These are phyloP conservation scores for Tulasnella sp. DNA, from an alignment of 768 basidiomycete genomes.

Conservation along the genomic window DNA sequence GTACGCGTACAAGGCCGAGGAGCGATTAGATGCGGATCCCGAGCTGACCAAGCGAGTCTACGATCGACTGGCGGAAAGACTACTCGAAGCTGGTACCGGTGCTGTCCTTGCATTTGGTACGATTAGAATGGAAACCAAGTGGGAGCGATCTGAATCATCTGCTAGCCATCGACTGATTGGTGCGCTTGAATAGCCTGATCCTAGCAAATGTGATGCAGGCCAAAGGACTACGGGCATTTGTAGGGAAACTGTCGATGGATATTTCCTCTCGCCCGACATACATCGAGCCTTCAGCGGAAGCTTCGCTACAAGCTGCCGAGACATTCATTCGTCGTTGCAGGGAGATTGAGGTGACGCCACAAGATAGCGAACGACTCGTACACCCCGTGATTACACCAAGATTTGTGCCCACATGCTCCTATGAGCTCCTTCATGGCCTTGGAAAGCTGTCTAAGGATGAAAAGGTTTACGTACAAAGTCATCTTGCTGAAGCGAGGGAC, in stretches of 20 bases:
- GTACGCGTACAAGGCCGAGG: constrained; percentile 77
- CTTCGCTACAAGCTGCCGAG: constrained; percentile 39
- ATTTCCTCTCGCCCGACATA: constrained; percentile 61
- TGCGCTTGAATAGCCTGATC: constrained; percentile 46
- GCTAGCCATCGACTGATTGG: background rate
- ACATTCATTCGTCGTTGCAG: constrained; percentile 47
- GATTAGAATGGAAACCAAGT: constrained; percentile 76
- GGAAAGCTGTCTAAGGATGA: constrained; percentile 39
- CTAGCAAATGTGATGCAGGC: constrained; percentile 63
- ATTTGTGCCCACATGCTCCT: constrained; percentile 80
- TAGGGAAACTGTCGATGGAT: constrained; percentile 92
- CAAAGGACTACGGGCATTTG: constrained; percentile 62
- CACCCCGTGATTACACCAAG: constrained; percentile 81
- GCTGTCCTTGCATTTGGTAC: constrained; percentile 74
- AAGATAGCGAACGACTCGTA: constrained; percentile 41
- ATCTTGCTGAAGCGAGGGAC: constrained; percentile 70
- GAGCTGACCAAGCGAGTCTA: constrained; percentile 58
- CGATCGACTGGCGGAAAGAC: constrained; percentile 46
- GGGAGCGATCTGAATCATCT: constrained; percentile 18
- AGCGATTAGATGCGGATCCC: constrained; percentile 52
- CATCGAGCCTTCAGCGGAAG: constrained; percentile 36
- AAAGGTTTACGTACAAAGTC: constrained; percentile 59
- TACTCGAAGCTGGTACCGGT: constrained; percentile 66
- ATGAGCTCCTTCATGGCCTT: constrained; percentile 52
- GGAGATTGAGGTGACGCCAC: constrained; percentile 30